These are phyloP conservation scores for Ogataea nakhonphanomensis DNA, from an alignment of 805 yeast genomes.

Conservation along the genomic window DNA sequence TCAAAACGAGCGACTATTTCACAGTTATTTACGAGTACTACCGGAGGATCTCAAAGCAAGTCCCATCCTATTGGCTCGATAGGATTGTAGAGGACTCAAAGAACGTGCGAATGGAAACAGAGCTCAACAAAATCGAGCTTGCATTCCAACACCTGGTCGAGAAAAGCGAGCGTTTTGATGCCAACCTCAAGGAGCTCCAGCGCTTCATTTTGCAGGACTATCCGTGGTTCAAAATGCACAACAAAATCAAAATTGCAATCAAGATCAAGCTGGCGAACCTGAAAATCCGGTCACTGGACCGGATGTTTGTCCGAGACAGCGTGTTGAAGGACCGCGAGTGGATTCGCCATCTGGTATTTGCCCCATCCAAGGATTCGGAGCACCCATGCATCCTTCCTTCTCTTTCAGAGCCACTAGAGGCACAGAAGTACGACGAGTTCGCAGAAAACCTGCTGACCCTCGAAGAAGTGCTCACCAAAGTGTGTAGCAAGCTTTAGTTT, in stretches of 20 bases:
- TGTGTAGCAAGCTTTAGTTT: conserved; percentile 12
- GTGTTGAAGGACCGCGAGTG: conserved; percentile 52
- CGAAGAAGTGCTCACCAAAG: conserved; percentile 9
- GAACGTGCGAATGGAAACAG: conserved; percentile 25
- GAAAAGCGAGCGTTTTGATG: conserved; percentile 21
- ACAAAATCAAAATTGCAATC: conserved; percentile 57
- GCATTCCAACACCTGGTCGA: conserved; percentile 11
- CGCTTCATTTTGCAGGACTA: conserved; percentile 56
- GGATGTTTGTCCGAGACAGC: conserved; percentile 44
- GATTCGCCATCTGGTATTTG: conserved; percentile 63
- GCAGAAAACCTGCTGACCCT: conserved; percentile 1
- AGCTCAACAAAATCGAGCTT: conserved; percentile 8
- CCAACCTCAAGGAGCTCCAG: conserved; percentile 36
- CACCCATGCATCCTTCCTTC: conserved; percentile 58
- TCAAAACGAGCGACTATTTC: conserved; percentile 48
- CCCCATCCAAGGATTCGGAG: conserved; percentile 52
- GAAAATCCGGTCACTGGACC: conserved; percentile 52
- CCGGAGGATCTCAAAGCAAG: conserved; percentile 18
- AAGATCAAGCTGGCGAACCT: conserved; percentile 52
- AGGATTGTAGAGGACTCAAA: conserved; percentile 14
- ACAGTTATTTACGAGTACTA: conserved; percentile 38
- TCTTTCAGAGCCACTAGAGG: conserved; percentile 49
- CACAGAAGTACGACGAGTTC: conserved; percentile 11
- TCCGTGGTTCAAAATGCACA: conserved; percentile 70
- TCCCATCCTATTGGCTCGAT: conserved; percentile 33